Evolutionary conservation across 345 rosid species (phyloP), one percentile per base, ranked within the genome.

Genomic region (Lepidium didymum): DNA sequence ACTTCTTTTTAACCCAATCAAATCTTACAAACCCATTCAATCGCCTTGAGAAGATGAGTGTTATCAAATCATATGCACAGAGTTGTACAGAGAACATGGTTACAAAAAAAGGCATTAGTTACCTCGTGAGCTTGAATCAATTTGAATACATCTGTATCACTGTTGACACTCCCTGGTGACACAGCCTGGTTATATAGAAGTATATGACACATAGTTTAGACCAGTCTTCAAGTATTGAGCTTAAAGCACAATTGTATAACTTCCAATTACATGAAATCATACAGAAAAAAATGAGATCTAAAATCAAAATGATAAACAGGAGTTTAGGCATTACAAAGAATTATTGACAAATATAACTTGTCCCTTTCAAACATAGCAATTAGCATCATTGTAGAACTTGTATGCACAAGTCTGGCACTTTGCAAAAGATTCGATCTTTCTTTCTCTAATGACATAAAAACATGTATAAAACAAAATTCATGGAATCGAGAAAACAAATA

Each of bases 91-190:
- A n/a, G n/a, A 69, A 21, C 23, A 53, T 10, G 40, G 27, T 59
- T 16, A 46, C 8, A 42, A 23, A 18, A 55, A 13, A 16, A 14
- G 12, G 14, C 10, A 21, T 31, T 52, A 5, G 25, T 45, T 41
- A 93, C 97, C 90, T 90, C 93, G 60, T 88, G 98, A 44, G 86
- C 78, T 78, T 87, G 89, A 73, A 93, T 87, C 81, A 87, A 49
- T 52, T 90, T 85, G 55, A 88, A 80, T 59, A 87, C 79, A 75
- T 83, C 82, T 61, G 74, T 68, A 27, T 79, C 87, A 31, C 59
- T 59, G 68, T 52, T 67, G 49, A 75, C 80, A 77, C 73, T 90
- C 62, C 90, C 93, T 0, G 85, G 43, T 16, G 92, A 64, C 55
- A 68, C 75, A 29, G 85, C 84, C 98, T 93, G 81, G 57, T 59